These are phyloP conservation scores for Tritrichomonas foetus DNA, from an alignment of 208 protist species.

Conservation along the genomic window DNA sequence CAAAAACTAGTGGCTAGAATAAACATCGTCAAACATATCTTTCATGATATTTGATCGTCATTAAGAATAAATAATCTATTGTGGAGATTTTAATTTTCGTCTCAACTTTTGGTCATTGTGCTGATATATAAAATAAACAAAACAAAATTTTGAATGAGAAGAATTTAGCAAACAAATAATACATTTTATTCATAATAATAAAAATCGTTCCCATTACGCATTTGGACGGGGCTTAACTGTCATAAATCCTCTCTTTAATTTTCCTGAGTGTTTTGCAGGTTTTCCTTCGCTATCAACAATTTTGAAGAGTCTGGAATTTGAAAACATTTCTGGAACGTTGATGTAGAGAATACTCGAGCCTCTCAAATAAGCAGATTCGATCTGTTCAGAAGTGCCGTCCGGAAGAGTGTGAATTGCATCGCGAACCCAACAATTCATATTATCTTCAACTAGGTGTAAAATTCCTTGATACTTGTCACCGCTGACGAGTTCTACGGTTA, in stretches of 20 bases:
- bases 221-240: background rate
- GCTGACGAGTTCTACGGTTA: background rate
- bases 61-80: no score
- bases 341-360: slow-evolving; percentile 18
- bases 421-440: slow-evolving; percentile 6
- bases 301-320: background rate
- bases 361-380: background rate
- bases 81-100: no score
- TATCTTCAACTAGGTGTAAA: background rate
- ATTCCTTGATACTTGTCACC: background rate
- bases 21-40: no score
- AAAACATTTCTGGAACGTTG: slow-evolving; percentile 18
- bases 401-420: background rate
- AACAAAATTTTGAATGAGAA: no score
- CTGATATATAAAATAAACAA: no score
- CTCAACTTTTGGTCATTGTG: no score
- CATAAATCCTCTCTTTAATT: background rate
- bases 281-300: background rate
- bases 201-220: no score
- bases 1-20: no score
- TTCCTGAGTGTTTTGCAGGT: background rate
- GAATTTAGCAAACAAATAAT: no score
- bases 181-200: no score
- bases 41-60: no score
- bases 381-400: background rate